phyloP scores from a whole-genome alignment of 345 rosid genomes.

The Luvunga scandens region DNA sequence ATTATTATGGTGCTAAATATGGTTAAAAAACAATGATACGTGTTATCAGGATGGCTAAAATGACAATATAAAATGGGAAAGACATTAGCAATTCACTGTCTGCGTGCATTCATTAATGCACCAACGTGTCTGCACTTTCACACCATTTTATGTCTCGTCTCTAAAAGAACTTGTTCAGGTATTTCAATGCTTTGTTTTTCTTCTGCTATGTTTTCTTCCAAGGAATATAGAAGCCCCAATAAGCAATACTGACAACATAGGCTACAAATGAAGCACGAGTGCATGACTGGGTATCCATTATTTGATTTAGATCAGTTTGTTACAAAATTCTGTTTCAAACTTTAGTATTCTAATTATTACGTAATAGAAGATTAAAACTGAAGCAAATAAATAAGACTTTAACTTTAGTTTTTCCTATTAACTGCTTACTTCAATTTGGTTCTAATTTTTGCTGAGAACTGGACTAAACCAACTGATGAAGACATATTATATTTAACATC shows the following conservation, averaged over 20 bases:
- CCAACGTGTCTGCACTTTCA: not conserved
- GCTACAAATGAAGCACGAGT: not conserved
- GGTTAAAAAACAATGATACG: not conserved
- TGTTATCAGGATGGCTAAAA: not conserved
- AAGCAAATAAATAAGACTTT: not conserved
- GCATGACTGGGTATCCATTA: not conserved
- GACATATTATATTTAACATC: not conserved
- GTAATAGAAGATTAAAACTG: not conserved
- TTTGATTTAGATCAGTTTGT: not conserved
- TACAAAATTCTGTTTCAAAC: not conserved
- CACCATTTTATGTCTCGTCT: not conserved
- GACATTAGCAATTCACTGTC: not conserved
- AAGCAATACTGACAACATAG: not conserved
- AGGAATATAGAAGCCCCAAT: not conserved
- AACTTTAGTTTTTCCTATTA: not conserved
- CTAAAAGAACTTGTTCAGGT: not conserved
- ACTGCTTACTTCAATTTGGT: not conserved
- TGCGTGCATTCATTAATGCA: not conserved
- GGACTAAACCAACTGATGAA: not conserved
- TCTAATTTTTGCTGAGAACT: not conserved
- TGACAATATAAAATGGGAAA: not conserved
- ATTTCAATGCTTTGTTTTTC: not conserved
- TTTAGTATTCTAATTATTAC: not conserved
- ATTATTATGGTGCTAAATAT: not conserved
- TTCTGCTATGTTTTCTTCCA: not conserved